Percentiles rank a stretch among this genome's conserved stretches.
These are phyloP conservation scores for Cardamine occulta DNA, from an alignment of 345 rosid genomes.

Conservation along the genomic window DNA sequence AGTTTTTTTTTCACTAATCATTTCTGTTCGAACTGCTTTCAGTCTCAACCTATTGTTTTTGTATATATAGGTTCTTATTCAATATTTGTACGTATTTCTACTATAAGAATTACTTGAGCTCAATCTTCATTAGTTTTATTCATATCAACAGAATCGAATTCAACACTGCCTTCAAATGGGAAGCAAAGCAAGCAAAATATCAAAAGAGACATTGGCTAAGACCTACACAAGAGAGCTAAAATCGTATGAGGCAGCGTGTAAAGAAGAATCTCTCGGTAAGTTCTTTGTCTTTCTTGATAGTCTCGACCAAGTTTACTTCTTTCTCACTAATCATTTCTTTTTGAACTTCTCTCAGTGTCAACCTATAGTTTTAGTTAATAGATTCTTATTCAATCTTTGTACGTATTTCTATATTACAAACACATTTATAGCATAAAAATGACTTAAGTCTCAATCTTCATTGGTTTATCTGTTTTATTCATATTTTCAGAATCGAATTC, in stretches of 20 bases:
- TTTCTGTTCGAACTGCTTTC: not conserved
- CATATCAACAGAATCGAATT: not conserved
- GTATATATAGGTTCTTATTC: slow-evolving; percentile 11
- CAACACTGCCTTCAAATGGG: slow-evolving; percentile 49
- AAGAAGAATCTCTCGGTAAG: too few relatives aligned
- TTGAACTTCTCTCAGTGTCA: too few relatives aligned
- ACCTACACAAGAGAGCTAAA: slow-evolving; percentile 58
- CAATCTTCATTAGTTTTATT: not conserved
- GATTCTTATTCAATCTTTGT: too few relatives aligned
- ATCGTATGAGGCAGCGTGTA: slow-evolving; percentile 80
- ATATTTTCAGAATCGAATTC: too few relatives aligned
- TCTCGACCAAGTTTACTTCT: too few relatives aligned
- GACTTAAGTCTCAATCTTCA: too few relatives aligned
- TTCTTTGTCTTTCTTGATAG: too few relatives aligned
- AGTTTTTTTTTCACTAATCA: slow-evolving; percentile 21
- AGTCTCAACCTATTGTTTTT: not conserved
- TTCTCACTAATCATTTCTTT: too few relatives aligned
- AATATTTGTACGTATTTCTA: not conserved
- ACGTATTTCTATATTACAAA: too few relatives aligned
- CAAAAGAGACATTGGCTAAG: slow-evolving; percentile 40
- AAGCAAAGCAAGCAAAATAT: slow-evolving; percentile 57
- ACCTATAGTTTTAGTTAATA: too few relatives aligned
- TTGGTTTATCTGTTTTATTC: too few relatives aligned
- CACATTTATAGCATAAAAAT: too few relatives aligned
- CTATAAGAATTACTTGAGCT: not conserved